Percentiles rank a stretch among this genome's conserved stretches.
phyloP scores from a whole-genome alignment of 495 filamentous ascomycete genomes.

The Usnea hakonensis region DNA sequence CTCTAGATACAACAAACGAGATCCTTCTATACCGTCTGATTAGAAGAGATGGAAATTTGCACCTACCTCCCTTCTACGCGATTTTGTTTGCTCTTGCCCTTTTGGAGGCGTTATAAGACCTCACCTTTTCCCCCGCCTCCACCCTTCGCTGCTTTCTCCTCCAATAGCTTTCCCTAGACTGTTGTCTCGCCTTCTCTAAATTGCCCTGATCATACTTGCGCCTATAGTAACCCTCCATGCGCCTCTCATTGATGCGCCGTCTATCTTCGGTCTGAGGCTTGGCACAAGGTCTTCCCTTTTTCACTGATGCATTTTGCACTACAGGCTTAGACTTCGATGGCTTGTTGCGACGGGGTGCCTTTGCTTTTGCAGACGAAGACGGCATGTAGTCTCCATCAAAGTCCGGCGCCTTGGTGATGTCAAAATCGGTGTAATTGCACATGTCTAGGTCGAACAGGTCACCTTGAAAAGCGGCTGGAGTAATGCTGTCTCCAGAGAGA shows the following conservation, averaged over 20 bases:
- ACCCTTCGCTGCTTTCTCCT: background rate
- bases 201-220: background rate
- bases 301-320: background rate
- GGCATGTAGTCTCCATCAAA: background rate
- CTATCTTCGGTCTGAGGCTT: background rate
- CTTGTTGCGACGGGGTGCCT: background rate
- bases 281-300: background rate
- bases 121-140: background rate
- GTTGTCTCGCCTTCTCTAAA: background rate
- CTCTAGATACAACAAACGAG: no score
- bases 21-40: no score
- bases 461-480: background rate
- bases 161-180: background rate
- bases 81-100: background rate
- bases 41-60: no score
- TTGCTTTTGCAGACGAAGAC: background rate
- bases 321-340: background rate
- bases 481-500: background rate
- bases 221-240: conserved; percentile 1
- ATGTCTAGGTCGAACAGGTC: background rate
- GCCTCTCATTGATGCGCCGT: background rate
- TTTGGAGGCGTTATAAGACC: background rate
- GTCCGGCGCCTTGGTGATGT: no score
- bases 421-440: background rate
- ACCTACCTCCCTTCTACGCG: background rate